Evolutionary conservation across 192 early-diverging fungal genomes (phyloP), one percentile per base, ranked within the genome.

Genomic region (Coemansia sp.): DNA sequence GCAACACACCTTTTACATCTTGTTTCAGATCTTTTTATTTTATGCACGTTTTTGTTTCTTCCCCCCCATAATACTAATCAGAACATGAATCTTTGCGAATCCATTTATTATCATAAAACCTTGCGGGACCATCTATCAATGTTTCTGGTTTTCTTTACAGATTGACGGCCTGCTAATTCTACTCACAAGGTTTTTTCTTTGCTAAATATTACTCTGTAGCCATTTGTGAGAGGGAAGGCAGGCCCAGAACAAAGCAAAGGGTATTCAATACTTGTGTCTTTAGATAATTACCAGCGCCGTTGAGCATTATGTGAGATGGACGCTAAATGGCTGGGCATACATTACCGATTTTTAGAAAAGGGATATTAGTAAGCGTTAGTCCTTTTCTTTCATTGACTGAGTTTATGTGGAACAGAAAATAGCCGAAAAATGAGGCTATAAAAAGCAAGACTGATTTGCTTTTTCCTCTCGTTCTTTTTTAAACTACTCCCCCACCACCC

Each of bases 271-370:
- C n/a, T n/a, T 26, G 45, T 52, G 46, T 28, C 46, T 43, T 61
- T 59, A 23, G 46, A 49, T 23, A 52, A 52, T 35, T 39, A 69
- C 67, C 67, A 43, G 67, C 60, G 67, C 29, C 60, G n/a, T 46
- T 58, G 67, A 69, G 67, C 67, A 69, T 7, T 43, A 58, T 31
- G 67, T 69, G 67, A 69, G 23, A 48, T 63, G 59, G n/a, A 23
- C 37, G 39, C 51, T 53, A 53, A 69, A 69, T 69, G 67, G 67
- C 67, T 43, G 34, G 59, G 40, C 67, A 46, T 29, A 69, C 67
- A 68, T 31, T 49, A 40, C 1, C 37, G 3, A 40, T 3, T 13
- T 40, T 40, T 40, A 15, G 37, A 40, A 7, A 6, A 4, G 20
- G 7, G 46, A 9, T n/a, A 49, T 49, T 49, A 49, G 21, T 25